Evolutionary conservation across 1,284 basidiomycete genomes (phyloP), one percentile per base, ranked within the genome.

Genomic region (Phellopilus nigrolimitatus): DNA sequence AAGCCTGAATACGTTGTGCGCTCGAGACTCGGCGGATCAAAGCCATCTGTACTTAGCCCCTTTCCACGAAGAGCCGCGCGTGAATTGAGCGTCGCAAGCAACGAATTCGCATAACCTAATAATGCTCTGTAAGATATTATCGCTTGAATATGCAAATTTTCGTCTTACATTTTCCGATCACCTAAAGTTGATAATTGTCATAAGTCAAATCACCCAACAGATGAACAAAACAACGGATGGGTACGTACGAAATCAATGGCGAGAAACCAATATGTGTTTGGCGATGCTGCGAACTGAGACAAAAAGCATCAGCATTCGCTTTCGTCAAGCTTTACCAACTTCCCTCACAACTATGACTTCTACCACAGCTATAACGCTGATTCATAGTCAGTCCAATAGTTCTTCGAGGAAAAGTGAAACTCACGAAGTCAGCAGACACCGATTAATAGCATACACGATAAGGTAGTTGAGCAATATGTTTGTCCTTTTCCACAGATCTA

Each of bases 371-470:
- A 72, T 63, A 33, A 66, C 61, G 4, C 72, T 73, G 36, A 1
- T 45, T 41, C 40, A 4, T 19, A 25, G 45, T 56, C 17, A 51
- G 21, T 30, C 39, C 42, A 27, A 15, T 13, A 37, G 47, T 49
- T 15, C 33, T 28, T 21, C 4, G 17, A 25, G 36, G 25, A 43
- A 46, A 15, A n/a, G 10, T 41, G 37, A 21, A n/a, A 64, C 71
- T 39, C 53, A 74, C 73, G 70, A 71, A 9, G 72, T 74, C 24
- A 76, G 59, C 28, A 74, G 57, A 60, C 73, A 75, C 17, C 72
- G 68, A 57, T 75, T 72, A 40, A 74, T 73, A 2, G 71, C 69
- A 53, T 69, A 72, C 19, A 75, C 59, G 3, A 75, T 69, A 22
- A 76, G 60, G 39, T 61, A 68, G 55, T 70, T 70, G 39, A 74